Base-by-base conservation (phyloP, 2,329 filamentous ascomycete species). In the Apiospora pterosperma region DNA sequence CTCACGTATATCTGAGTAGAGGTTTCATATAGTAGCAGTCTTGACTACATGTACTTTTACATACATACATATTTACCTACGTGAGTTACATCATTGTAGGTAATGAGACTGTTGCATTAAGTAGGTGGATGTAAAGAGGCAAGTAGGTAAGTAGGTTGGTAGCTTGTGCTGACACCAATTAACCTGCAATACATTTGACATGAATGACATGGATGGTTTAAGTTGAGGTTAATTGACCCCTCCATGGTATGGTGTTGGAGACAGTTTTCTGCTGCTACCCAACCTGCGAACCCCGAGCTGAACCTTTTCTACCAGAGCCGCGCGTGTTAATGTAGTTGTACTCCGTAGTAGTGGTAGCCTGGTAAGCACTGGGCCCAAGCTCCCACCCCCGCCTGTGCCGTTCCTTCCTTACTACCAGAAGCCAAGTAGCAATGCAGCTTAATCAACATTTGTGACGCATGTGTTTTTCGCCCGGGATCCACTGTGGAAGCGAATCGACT, bases 401-500 rank as follows among this genome's bases (percentile, higher is more conserved):
- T 55, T 34, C 48, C 48, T 55, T 34, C 48, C 48, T n/a, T n/a
- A n/a, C n/a, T n/a, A n/a, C n/a, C n/a, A n/a, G n/a, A n/a, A n/a
- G n/a, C n/a, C n/a, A n/a, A n/a, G n/a, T 55, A 34, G n/a, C 48
- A 55, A 28, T 55, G 28, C 48, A 55, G 48, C 48, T 55, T 52
- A 28, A 55, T 25, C 48, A 55, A 28, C 48, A 55, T 55, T 55
- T 21, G 48, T 55, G 48, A 55, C 48, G 48, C 48, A 55, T 55
- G 48, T 55, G 48, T 55, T 55, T 55, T 55, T 55, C 48, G 28
- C 25, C 48, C 16, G 48, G 28, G 16, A 4, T 55, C 48, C 48
- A 55, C 48, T 55, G 48, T 55, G 48, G 48, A 55, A 55, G 48
- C 48, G 48, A 55, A 55, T 55, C 48, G 48, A 55, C 48, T 55